Percentiles rank a stretch among this genome's conserved stretches.
These are phyloP conservation scores for Pharus latifolius DNA, from an alignment of 176 grass and related monocot species.

Conservation along the genomic window DNA sequence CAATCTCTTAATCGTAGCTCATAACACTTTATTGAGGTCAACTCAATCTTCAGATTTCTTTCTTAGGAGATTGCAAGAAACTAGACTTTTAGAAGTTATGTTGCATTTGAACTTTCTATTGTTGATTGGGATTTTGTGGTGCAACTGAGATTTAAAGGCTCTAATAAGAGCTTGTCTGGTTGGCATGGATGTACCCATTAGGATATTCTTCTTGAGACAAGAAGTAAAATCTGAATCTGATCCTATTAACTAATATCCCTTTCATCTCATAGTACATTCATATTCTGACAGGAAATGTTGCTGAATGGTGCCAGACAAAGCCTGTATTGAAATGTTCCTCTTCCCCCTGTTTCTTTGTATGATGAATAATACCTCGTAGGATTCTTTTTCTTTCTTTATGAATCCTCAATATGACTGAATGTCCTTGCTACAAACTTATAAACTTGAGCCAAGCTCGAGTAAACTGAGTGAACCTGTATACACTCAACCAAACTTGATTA, in stretches of 20 bases:
- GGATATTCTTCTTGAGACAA: neutral
- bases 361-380: neutral
- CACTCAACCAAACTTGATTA: neutral
- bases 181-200: neutral
- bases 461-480: neutral
- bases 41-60: neutral
- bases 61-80: neutral
- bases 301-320: neutral
- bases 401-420: neutral
- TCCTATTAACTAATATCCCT: neutral
- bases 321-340: neutral
- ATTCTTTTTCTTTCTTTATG: neutral
- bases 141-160: neutral
- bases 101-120: neutral
- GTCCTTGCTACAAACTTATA: neutral
- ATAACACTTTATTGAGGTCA: neutral
- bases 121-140: neutral
- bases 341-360: neutral
- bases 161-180: neutral
- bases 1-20: neutral
- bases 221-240: neutral
- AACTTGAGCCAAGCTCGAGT: neutral
- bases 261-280: neutral
- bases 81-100: neutral
- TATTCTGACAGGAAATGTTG: neutral